Base-by-base conservation (phyloP, 106 monocot species). In the Gastrodia elata region DNA sequence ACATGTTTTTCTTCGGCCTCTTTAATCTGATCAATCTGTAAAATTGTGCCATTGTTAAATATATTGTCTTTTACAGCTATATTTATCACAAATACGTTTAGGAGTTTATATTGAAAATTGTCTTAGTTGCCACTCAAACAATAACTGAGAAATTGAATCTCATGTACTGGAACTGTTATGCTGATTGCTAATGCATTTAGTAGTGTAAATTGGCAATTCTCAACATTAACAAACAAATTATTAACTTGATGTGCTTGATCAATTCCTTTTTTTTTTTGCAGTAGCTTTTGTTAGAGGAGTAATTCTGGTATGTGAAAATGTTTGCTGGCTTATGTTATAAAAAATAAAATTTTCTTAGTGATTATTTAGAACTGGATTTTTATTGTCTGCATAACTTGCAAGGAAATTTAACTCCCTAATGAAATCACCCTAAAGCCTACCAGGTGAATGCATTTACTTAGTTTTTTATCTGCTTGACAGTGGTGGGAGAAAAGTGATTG, bases 401-500 rank as follows among this genome's bases (percentile, higher is more conserved):
- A 13, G 33, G 39, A 25, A 28, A 36, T 74, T 73, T 20, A 43
- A 34, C 38, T 73, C 39, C 68, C 34, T 38, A 25, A 26, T 76
- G n/a, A n/a, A 32, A 75, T 71, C 72, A 72, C 39, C 26, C 35
- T 28, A 42, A 32, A 25, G 39, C 39, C 15, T 30, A 52, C 38
- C 32, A 69, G 72, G n/a, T 74, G 40, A 71, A 75, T 80, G 68
- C 56, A 73, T 77, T 86, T 74, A 82, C 44, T 76, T 73, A 8
- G 33, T 78, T 88, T 34, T 88, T 27, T 78, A 67, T 88, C 64
- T 94, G 14, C 81, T 86, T 81, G 71, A 71, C 93, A 98, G 97
- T 98, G 97, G 97, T 98, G 97, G 97, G 97, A 98, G 83, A 93
- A 98, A 83, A 93, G 97, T 87, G 90, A 98, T 71, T 98, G 97